Base-by-base conservation (phyloP, 1,284 basidiomycete genomes). In the Rhodotorula sp. region DNA sequence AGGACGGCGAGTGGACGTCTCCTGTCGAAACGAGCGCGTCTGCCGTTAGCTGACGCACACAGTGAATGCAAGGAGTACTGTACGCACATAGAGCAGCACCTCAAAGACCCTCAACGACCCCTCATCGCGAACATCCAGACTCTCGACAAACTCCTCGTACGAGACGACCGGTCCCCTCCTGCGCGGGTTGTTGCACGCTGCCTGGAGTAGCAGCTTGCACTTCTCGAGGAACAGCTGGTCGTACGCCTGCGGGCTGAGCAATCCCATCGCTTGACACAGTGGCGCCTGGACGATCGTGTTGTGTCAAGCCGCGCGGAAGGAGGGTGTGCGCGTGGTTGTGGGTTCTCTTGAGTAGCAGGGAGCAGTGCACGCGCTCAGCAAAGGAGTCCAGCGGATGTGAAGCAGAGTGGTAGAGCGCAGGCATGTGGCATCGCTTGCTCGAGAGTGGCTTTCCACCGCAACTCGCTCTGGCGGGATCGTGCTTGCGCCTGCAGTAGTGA, bases 181-280 rank as follows among this genome's bases (percentile, higher is more conserved):
- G 20, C 37, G 53, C 10, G 65, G 67, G n/a, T 62, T 59, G 31
- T 26, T 48, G 37, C 69, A n/a, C 1, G 62, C 67, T 18, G 66
- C 67, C 26, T 69, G 58, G 24, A 72, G 34, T 8, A 72, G 59
- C 15, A 60, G 57, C 44, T 72, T 72, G 46, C 58, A 44, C 53
- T 72, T 72, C 18, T 64, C 59, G 24, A 72, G 62, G 4, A 72
- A 28, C 7, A 69, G 67, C 24, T 59, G 54, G 50, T 72, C 70
- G 62, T 64, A 67, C 48, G 62, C 62, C 24, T 62, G 62, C 0
- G 70, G 67, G 1, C 59, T 59, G 37, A 57, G 62, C 40, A 67
- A 48, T 9, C 62, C 62, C 68, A 64, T 72, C 31, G 24, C 30
- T 26, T 10, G 20, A 31, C 22, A 24, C 16, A 18, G 48, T 15